Conservation (phyloP, 768 basidiomycete species). For the Leccinum ochraceum region DNA sequence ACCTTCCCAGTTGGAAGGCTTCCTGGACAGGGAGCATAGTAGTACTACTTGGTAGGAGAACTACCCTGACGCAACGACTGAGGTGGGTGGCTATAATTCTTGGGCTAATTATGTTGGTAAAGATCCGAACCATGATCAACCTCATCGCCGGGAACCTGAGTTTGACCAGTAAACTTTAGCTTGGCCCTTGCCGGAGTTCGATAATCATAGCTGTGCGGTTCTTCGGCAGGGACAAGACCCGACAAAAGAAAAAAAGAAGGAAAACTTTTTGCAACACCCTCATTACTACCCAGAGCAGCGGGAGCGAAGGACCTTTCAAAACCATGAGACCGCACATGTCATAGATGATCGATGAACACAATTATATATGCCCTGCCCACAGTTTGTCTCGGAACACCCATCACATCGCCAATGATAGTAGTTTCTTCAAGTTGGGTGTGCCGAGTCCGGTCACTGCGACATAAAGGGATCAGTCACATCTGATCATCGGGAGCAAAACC, state of each 20-base stretch:
- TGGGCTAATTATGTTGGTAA: too few relatives aligned
- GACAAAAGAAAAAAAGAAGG: neutral
- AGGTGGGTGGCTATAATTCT: too few relatives aligned
- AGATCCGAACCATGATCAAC: too few relatives aligned
- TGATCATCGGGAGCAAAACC: neutral
- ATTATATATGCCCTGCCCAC: too few relatives aligned
- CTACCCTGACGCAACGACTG: too few relatives aligned
- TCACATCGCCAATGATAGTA: conserved; percentile 41
- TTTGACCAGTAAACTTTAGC: too few relatives aligned
- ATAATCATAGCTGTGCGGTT: too few relatives aligned
- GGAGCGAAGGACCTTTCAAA: neutral
- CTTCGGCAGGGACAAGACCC: neutral
- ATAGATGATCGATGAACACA: neutral
- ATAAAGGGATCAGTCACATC: conserved; percentile 2
- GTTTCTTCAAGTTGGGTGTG: conserved; percentile 52
- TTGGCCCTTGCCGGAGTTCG: too few relatives aligned
- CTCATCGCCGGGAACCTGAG: too few relatives aligned
- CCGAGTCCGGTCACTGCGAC: conserved; percentile 58
- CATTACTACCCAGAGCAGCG: neutral
- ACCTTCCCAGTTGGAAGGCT: too few relatives aligned
- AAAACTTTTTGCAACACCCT: neutral
- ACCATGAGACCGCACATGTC: neutral
- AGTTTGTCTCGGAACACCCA: neutral
- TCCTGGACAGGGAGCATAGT: too few relatives aligned
- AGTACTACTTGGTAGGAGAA: too few relatives aligned